A percentile compares a stretch with the other conserved stretches of the same genome.
phyloP scores from a whole-genome alignment of 805 yeast species.

The Helenozyma baotianmanensis region DNA sequence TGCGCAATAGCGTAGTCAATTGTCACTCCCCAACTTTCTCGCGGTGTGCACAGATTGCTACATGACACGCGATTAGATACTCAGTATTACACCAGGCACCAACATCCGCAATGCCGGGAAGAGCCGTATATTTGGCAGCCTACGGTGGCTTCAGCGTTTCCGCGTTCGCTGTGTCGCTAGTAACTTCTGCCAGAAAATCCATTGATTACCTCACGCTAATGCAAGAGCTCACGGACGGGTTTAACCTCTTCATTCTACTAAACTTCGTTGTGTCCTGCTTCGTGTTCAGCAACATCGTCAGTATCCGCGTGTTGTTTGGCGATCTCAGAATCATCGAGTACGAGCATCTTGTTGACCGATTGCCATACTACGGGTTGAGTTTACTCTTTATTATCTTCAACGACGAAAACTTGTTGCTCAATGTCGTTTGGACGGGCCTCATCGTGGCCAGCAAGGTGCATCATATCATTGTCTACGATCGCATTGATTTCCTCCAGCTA shows the following conservation, averaged over 20 bases:
- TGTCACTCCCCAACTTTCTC: no score
- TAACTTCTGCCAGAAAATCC: slow-evolving; percentile 9
- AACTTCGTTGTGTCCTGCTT: slow-evolving; percentile 14
- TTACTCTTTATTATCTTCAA: slow-evolving; percentile 61
- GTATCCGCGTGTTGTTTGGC: slow-evolving; percentile 58
- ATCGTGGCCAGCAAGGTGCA: slow-evolving; percentile 50
- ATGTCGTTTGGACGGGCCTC: slow-evolving; percentile 34
- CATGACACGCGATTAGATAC: slow-evolving; percentile 11
- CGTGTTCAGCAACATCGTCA: slow-evolving; percentile 20
- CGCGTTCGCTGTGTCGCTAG: slow-evolving; percentile 8
- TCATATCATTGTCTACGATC: slow-evolving; percentile 67
- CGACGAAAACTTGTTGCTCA: slow-evolving; percentile 55
- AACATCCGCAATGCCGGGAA: slow-evolving; percentile 1
- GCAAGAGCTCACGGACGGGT: slow-evolving; percentile 14
- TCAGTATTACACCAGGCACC: not conserved
- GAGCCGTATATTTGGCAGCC: slow-evolving; percentile 2
- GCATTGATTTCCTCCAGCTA: slow-evolving; percentile 40
- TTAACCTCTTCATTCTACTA: slow-evolving; percentile 11
- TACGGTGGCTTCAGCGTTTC: slow-evolving; percentile 12
- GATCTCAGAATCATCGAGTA: slow-evolving; percentile 67
- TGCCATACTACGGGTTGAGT: slow-evolving; percentile 37
- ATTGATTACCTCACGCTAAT: slow-evolving; percentile 12
- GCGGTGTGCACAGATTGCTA: no score
- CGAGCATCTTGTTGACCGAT: slow-evolving; percentile 50
- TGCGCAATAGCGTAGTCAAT: no score